Evolutionary conservation across 352 stramenopile species (phyloP), one percentile per base, ranked within the genome.

Genomic region (Phytopythium aichiense): DNA sequence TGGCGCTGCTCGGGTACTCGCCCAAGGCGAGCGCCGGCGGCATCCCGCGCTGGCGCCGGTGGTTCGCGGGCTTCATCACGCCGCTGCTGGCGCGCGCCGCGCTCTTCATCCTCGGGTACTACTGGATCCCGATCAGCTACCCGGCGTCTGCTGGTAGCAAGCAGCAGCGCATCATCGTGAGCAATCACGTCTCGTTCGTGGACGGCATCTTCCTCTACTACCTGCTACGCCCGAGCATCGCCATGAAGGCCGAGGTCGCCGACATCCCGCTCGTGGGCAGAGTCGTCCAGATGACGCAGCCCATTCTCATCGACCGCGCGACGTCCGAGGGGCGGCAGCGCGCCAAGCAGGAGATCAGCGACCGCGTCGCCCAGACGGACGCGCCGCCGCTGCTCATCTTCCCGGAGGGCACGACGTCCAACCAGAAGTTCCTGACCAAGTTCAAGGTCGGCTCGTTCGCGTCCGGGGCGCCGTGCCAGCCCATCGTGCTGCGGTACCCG

Each of bases 391-490:
- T 92, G 59, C 72, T 92, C 11, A 79, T 92, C 15, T 92, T 92
- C 48, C 82, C 82, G 0, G 78, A 88, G 43, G 82, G 82, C 40
- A 92, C 80, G n/a, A 92, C 82, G 11, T 88, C 77, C 25, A 89
- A 84, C 69, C 80, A 90, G 58, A 50, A 72, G 40, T 84, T 76
- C 50, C 61, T 92, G 13, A 89, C 77, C 50, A 87, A 88, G 67
- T 92, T 92, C 64, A 92, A 92, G 45, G 71, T 87, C 22, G 82
- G 82, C 2, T 85, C 80, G 7, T 92, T 92, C 52, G 71, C 80
- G n/a, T 75, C 74, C 4, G 82, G 78, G 4, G 58, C 78, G 15
- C 71, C 82, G 0, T 87, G 79, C 25, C 79, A 84, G 62, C 80
- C 80, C 2, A 70, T 91, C n/a, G 70, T 82, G 37, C 52, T 91